phyloP scores from a whole-genome alignment of 2,329 filamentous ascomycete species.

The Paracoccidioides lutzii region DNA sequence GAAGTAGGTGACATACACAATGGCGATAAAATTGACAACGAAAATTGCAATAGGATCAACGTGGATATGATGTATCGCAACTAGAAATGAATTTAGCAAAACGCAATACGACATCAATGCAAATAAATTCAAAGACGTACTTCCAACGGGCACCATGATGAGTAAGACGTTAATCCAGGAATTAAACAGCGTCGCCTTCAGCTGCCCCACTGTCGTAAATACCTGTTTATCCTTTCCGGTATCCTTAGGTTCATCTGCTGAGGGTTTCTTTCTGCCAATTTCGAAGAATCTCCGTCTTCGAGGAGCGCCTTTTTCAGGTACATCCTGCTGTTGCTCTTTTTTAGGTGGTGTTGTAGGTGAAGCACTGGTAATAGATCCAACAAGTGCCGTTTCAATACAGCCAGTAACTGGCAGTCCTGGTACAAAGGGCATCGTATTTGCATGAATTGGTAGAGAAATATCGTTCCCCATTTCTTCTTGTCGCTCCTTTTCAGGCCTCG shows the following conservation, averaged over 20 bases:
- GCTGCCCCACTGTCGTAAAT: slow-evolving; percentile 28
- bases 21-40: slow-evolving; percentile 85
- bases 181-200: slow-evolving; percentile 58
- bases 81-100: slow-evolving; percentile 11
- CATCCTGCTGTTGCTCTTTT: background rate
- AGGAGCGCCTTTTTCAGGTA: background rate
- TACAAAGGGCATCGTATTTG: background rate
- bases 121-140: slow-evolving; percentile 14
- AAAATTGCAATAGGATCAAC: slow-evolving; percentile 56
- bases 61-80: slow-evolving; percentile 55
- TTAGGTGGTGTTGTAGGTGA: background rate
- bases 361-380: background rate
- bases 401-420: background rate
- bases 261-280: background rate
- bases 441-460: slow-evolving; percentile 3
- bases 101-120: background rate
- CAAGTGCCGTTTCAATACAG: background rate
- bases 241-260: slow-evolving; percentile 4
- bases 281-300: slow-evolving; percentile 8
- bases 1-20: slow-evolving; percentile 41
- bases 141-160: slow-evolving; percentile 64
- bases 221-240: slow-evolving; percentile 14
- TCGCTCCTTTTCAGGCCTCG: background rate
- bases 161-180: slow-evolving; percentile 82
- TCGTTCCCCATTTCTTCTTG: background rate